Conservation (phyloP, 495 filamentous ascomycete genomes). For the Cercophora scortea region DNA sequence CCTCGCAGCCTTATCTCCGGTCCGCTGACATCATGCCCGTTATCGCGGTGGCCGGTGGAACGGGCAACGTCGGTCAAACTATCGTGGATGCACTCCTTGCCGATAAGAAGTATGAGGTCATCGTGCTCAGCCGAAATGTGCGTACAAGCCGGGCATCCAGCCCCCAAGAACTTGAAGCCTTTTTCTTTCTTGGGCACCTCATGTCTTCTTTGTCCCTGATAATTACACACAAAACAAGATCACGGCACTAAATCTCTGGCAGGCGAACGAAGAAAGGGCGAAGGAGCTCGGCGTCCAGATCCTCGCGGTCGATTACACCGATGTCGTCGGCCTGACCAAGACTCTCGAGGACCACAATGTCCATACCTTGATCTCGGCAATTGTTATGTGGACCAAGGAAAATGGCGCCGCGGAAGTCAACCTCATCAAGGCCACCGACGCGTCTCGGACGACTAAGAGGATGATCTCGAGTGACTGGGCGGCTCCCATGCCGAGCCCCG, state of each 20-base stretch:
- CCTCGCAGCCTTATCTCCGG: background rate
- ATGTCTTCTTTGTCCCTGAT: too few relatives aligned
- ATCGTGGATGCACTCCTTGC: constrained; percentile 39
- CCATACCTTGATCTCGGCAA: constrained; percentile 44
- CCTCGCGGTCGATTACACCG: constrained; percentile 34
- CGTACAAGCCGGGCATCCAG: too few relatives aligned
- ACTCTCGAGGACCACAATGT: constrained; percentile 38
- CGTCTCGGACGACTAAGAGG: constrained; percentile 33
- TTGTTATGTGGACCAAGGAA: constrained; percentile 7
- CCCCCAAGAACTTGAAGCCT: constrained; percentile 7
- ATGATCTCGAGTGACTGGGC: constrained; percentile 45
- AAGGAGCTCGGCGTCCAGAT: constrained; percentile 16
- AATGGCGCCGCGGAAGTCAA: constrained; percentile 18
- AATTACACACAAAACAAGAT: too few relatives aligned
- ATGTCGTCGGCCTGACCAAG: constrained; percentile 27
- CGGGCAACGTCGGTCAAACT: constrained; percentile 42
- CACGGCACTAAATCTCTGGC: too few relatives aligned
- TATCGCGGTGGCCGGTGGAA: constrained; percentile 48
- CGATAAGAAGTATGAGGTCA: constrained; percentile 31
- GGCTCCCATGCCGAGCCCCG: background rate
- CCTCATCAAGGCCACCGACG: constrained; percentile 43
- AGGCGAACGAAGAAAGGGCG: background rate
- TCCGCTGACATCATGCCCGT: constrained; percentile 26
- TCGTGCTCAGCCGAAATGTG: constrained; percentile 37
- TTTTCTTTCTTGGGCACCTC: background rate